Percentiles rank a stretch among this genome's conserved stretches.
Conservation (phyloP, 2,329 filamentous ascomycete genomes). For the Chrysoporthe austroafricana region DNA sequence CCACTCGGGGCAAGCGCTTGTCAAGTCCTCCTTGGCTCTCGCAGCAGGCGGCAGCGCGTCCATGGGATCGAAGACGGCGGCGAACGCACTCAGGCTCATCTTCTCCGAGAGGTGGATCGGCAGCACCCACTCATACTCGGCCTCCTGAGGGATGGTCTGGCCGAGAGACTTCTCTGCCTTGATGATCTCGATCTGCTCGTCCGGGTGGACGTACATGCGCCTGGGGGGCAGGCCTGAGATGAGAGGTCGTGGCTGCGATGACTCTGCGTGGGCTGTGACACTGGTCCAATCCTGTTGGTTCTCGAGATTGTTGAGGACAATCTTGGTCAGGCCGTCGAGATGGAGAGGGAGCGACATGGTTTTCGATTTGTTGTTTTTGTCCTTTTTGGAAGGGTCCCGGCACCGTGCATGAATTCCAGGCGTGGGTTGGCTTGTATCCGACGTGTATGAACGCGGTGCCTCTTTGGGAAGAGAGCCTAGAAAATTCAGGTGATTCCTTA, state of each 20-base stretch:
- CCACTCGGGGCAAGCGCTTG: slow-evolving; percentile 37
- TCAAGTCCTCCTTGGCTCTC: slow-evolving; percentile 29
- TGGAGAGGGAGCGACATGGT: slow-evolving; percentile 34
- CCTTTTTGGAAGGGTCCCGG: no score
- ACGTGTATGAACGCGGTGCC: no score
- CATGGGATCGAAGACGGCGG: slow-evolving; percentile 70
- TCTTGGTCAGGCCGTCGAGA: slow-evolving; percentile 52
- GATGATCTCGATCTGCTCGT: slow-evolving; percentile 77
- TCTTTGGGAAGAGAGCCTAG: no score
- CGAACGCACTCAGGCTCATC: slow-evolving; percentile 69
- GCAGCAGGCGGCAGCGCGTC: slow-evolving; percentile 46
- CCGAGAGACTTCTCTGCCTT: slow-evolving; percentile 59
- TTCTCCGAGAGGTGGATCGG: slow-evolving; percentile 74
- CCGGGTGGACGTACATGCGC: slow-evolving; percentile 77
- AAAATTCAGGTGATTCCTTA: no score
- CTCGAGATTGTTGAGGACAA: slow-evolving; percentile 71
- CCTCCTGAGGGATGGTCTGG: slow-evolving; percentile 49
- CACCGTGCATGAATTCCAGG: no score
- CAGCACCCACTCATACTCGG: slow-evolving; percentile 73
- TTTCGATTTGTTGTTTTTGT: background rate
- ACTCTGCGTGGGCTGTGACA: slow-evolving; percentile 57
- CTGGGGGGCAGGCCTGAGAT: slow-evolving; percentile 74
- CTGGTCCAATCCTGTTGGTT: slow-evolving; percentile 77
- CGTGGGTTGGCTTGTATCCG: no score
- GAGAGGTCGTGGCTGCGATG: slow-evolving; percentile 61